These are phyloP conservation scores for Aspergillus nidulans DNA, from an alignment of 495 filamentous ascomycete species.

Conservation along the genomic window DNA sequence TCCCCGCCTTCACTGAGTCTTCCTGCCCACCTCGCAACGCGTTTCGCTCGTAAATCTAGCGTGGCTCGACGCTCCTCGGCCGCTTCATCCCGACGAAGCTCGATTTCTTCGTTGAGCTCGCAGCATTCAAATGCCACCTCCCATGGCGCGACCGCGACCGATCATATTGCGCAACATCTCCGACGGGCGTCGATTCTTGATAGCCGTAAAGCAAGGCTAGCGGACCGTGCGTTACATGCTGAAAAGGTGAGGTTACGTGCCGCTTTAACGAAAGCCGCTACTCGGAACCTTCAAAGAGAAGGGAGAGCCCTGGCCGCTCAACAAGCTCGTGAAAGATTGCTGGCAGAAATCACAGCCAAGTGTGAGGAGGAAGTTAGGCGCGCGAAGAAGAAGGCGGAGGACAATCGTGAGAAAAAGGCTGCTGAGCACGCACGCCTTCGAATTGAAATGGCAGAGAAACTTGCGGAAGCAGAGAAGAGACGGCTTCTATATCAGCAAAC, in stretches of 20 bases:
- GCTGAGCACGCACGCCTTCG: conserved; percentile 72
- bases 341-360: conserved; percentile 88
- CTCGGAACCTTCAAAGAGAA: conserved; percentile 61
- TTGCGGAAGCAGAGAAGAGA: conserved; percentile 82
- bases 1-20: conserved; percentile 50
- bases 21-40: conserved; percentile 79
- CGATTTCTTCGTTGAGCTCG: conserved; percentile 81
- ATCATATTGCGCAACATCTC: conserved; percentile 83
- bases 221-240: conserved; percentile 89
- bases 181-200: conserved; percentile 90
- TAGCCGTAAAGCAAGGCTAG: conserved; percentile 84
- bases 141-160: conserved; percentile 67
- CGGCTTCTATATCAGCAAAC: conserved; percentile 50
- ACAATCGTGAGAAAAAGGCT: conserved; percentile 84
- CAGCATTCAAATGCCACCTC: conserved; percentile 59
- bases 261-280: conserved; percentile 75
- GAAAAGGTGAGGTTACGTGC: conserved; percentile 93
- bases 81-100: conserved; percentile 83
- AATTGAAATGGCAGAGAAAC: conserved; percentile 80
- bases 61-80: conserved; percentile 75
- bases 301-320: conserved; percentile 87
- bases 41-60: conserved; percentile 69
- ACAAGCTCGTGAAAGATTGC: conserved; percentile 80
- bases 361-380: conserved; percentile 94
- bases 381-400: conserved; percentile 90